phyloP scores from a whole-genome alignment of 805 yeast genomes.

The Cyberlindnera bimundalis region DNA sequence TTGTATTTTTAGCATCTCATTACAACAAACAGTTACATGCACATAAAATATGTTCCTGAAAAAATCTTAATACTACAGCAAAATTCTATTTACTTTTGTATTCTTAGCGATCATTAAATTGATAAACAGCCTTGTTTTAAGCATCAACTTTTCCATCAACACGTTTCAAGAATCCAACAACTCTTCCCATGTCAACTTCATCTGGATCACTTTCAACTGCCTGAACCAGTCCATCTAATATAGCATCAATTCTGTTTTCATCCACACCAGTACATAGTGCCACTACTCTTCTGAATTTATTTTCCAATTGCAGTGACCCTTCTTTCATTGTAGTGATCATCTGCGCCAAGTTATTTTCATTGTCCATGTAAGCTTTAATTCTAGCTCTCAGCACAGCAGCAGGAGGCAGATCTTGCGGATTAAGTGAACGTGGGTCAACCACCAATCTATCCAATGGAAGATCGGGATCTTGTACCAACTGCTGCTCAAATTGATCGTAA shows the following conservation, averaged over 20 bases:
- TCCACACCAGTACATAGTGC: slow-evolving; percentile 88
- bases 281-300: slow-evolving; percentile 83
- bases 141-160: slow-evolving; percentile 32
- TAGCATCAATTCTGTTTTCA: slow-evolving; percentile 71
- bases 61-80: too few relatives aligned
- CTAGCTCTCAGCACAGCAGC: slow-evolving; percentile 63
- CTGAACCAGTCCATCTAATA: slow-evolving; percentile 79
- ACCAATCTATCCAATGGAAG: slow-evolving; percentile 26
- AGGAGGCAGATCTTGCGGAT: slow-evolving; percentile 32
- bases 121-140: background rate
- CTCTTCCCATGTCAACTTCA: slow-evolving; percentile 55
- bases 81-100: background rate
- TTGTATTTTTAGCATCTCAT: background rate
- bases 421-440: slow-evolving; percentile 20
- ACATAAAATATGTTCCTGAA: background rate
- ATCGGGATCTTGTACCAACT: slow-evolving; percentile 32
- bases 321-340: slow-evolving; percentile 52
- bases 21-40: background rate
- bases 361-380: slow-evolving; percentile 71
- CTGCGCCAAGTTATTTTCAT: slow-evolving; percentile 52
- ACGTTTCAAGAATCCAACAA: slow-evolving; percentile 51
- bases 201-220: slow-evolving; percentile 89
- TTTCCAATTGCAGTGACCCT: slow-evolving; percentile 56
- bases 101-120: background rate
- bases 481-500: slow-evolving; percentile 48